Evolutionary conservation across 345 rosid genomes (phyloP), one percentile per base, ranked within the genome.

Genomic region (Eucalyptus decipiens): DNA sequence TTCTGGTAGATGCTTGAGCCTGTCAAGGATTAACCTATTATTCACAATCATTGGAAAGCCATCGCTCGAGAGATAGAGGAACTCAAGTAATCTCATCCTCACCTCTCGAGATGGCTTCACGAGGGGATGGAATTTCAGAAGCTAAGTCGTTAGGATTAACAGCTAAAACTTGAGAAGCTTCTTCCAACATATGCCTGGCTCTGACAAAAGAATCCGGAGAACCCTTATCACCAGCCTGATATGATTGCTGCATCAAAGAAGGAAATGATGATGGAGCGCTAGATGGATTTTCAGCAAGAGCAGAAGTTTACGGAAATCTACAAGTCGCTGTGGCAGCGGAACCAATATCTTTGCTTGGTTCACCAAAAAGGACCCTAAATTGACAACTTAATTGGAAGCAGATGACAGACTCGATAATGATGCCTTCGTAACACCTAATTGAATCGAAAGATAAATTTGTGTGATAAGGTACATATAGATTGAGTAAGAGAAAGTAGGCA

Each of bases 251-350:
- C 72, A 30, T 62, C 32, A 28, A 62, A 62, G 69, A 28, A 30
- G 72, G 16, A 62, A 32, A 62, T 6, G 34, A 16, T 2, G 34
- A 13, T 30, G 69, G 17, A 14, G 17, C 18, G 34, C 21, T 14
- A n/a, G 69, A 65, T n/a, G 34, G 18, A 15, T 65, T 15, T 18
- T 65, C 9, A n/a, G 6, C 76, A n/a, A 16, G 76, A 32, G 5
- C 18, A n/a, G 76, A 1, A 14, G 37, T 15, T 7, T 32, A 65
- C 1, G 76, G 76, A 65, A 65, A n/a, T n/a, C 17, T 32, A 15
- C 72, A 7, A 9, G 76, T n/a, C 9, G 1, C 2, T n/a, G 1
- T 5, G 3, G 19, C 37, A n/a, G 5, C 76, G 0, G 72, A 65
- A n/a, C 21, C 76, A 16, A 15, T 32, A n/a, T n/a, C 37, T 65